Evolutionary conservation across 2,329 filamentous ascomycete species (phyloP).

Genomic region (Juglanconis oblonga): DNA sequence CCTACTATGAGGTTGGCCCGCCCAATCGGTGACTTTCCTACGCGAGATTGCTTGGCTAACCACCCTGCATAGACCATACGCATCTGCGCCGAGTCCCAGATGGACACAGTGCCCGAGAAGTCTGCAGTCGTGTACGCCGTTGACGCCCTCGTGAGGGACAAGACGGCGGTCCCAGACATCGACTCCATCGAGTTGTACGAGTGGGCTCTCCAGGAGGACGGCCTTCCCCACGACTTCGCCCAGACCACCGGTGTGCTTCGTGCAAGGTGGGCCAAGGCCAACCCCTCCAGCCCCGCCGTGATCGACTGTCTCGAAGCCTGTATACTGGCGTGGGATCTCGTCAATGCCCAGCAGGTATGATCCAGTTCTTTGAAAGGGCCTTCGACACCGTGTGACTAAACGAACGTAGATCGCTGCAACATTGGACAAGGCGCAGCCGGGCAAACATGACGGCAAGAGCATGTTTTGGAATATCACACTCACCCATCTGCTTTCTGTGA

Average conservation of each 20-base stretch:
- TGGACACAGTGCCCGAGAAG: conserved; percentile 47
- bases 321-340: conserved; percentile 52
- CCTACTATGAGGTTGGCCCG: conserved; percentile 52
- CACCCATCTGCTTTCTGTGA: conserved; percentile 52
- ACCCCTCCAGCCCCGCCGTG: conserved; percentile 41
- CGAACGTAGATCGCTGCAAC: conserved; percentile 48
- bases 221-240: conserved; percentile 34
- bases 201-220: conserved; percentile 42
- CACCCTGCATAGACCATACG: conserved; percentile 38
- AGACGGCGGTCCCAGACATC: conserved; percentile 44
- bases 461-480: conserved; percentile 55
- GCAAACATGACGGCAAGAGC: conserved; percentile 43
- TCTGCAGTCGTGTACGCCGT: conserved; percentile 42
- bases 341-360: conserved; percentile 54
- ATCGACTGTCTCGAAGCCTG: conserved; percentile 50
- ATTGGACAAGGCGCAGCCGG: conserved; percentile 48
- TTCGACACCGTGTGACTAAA: not conserved
- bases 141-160: conserved; percentile 45
- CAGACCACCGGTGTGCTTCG: conserved; percentile 49
- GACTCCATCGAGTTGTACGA: conserved; percentile 54
- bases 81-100: conserved; percentile 48
- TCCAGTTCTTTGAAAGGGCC: not conserved
- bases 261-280: conserved; percentile 49
- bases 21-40: not conserved
- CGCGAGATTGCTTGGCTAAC: not conserved